Evolutionary conservation across 176 grass and related monocot genomes (phyloP).

Genomic region (Aegilops bicornis): DNA sequence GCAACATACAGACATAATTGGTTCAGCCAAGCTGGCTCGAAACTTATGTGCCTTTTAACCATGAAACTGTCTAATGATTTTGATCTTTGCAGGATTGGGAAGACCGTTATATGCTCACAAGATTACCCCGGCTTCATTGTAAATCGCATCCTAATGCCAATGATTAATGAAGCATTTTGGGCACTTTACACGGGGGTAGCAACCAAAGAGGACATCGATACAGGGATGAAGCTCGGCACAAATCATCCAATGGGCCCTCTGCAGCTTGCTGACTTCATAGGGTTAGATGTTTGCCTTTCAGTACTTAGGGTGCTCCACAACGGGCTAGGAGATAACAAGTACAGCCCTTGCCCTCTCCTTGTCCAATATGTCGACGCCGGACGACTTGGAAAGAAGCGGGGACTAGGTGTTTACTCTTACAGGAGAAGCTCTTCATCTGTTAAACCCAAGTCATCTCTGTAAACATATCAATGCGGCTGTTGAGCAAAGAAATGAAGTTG

Average conservation of each 20-base stretch:
- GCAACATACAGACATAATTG: not conserved
- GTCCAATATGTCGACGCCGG: conserved; percentile 95
- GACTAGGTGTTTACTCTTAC: conserved; percentile 78
- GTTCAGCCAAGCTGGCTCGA: not conserved
- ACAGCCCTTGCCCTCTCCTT: conserved; percentile 87
- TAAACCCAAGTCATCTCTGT: conserved; percentile 54
- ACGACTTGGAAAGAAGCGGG: conserved; percentile 73
- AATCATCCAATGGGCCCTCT: conserved; percentile 97
- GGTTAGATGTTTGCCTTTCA: conserved; percentile 87
- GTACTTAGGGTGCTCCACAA: conserved; percentile 79
- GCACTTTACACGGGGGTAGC: conserved; percentile 77
- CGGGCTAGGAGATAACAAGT: conserved; percentile 88
- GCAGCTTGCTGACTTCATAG: conserved; percentile 90
- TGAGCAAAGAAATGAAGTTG: not conserved
- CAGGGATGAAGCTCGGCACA: conserved; percentile 90
- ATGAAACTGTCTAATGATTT: conserved; percentile 17
- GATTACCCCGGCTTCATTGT: conserved; percentile 96
- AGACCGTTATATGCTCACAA: conserved; percentile 82
- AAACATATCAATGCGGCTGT: conserved; percentile 1
- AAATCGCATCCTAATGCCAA: conserved; percentile 91
- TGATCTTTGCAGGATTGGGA: conserved; percentile 58
- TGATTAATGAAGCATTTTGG: conserved; percentile 95
- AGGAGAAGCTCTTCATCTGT: conserved; percentile 27
- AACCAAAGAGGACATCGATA: conserved; percentile 93
- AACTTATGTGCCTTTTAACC: not conserved